A percentile compares a stretch with the other conserved stretches of the same genome.
Conservation (phyloP, 2,329 filamentous ascomycete species). For the Monosporascus sp. region DNA sequence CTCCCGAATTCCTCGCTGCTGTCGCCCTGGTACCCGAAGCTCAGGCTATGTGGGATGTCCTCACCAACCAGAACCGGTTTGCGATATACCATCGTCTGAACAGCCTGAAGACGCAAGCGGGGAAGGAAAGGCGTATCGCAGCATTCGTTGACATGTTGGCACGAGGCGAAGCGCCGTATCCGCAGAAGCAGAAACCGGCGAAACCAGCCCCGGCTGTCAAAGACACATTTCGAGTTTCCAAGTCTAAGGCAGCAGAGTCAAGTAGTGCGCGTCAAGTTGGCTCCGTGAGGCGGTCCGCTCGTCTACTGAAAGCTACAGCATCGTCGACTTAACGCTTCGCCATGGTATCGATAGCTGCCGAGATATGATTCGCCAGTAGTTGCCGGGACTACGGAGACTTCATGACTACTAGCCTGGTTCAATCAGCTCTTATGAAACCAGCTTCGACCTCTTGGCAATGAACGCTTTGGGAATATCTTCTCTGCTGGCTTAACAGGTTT, state of each 20-base stretch:
- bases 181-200: slow-evolving; percentile 9
- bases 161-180: slow-evolving; percentile 12
- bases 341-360: no score
- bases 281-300: background rate
- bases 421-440: no score
- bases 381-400: no score
- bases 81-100: slow-evolving; percentile 18
- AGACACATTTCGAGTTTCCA: background rate
- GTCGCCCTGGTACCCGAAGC: slow-evolving; percentile 15
- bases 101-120: slow-evolving; percentile 18
- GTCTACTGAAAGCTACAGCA: background rate
- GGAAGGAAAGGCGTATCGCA: slow-evolving; percentile 15
- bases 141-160: slow-evolving; percentile 21
- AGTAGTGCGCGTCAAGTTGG: background rate
- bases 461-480: no score
- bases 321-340: background rate
- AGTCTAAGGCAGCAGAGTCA: background rate
- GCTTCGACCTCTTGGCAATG: no score
- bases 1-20: slow-evolving; percentile 39
- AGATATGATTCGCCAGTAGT: no score
- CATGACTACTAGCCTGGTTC: no score
- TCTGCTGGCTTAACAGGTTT: no score
- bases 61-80: slow-evolving; percentile 17
- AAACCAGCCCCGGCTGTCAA: background rate
- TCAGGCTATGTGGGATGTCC: slow-evolving; percentile 10